Evolutionary conservation across 768 basidiomycete species (phyloP).

Genomic region (Hypsizygus marmoreus): DNA sequence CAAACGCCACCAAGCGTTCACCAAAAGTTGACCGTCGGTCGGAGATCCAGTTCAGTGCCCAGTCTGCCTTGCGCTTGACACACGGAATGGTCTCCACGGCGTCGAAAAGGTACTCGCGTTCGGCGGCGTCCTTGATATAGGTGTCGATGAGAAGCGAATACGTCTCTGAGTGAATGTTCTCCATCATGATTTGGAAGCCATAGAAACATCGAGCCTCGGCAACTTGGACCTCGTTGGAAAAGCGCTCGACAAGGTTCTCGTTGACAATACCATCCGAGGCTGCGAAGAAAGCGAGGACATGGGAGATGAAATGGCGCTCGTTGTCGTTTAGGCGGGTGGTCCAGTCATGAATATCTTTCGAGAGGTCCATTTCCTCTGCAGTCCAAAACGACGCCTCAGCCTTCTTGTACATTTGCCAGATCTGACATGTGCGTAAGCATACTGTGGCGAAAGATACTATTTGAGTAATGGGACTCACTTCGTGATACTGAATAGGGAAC

Average conservation of each 20-base stretch:
- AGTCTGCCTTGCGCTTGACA: slow-evolving; percentile 90
- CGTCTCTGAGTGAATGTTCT: slow-evolving; percentile 95
- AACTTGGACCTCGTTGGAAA: slow-evolving; percentile 89
- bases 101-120: slow-evolving; percentile 86
- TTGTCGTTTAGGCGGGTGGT: slow-evolving; percentile 74
- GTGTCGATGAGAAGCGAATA: slow-evolving; percentile 96
- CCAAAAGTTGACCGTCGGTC: slow-evolving; percentile 81
- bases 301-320: slow-evolving; percentile 90
- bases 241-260: slow-evolving; percentile 93
- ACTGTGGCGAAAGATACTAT: not conserved
- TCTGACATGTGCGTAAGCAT: slow-evolving; percentile 44
- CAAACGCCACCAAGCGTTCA: slow-evolving; percentile 90
- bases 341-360: slow-evolving; percentile 87
- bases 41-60: slow-evolving; percentile 92
- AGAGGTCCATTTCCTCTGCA: slow-evolving; percentile 90
- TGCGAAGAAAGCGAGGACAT: slow-evolving; percentile 95
- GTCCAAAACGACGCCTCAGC: slow-evolving; percentile 96
- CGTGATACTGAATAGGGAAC: slow-evolving; percentile 92
- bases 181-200: slow-evolving; percentile 99
- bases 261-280: slow-evolving; percentile 97
- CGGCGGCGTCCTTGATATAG: slow-evolving; percentile 80
- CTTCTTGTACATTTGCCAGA: slow-evolving; percentile 96
- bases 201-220: slow-evolving; percentile 97
- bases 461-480: slow-evolving; percentile 48
- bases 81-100: slow-evolving; percentile 95